phyloP scores from a whole-genome alignment of 441 rosid genomes.

The Populus trichocarpa region DNA sequence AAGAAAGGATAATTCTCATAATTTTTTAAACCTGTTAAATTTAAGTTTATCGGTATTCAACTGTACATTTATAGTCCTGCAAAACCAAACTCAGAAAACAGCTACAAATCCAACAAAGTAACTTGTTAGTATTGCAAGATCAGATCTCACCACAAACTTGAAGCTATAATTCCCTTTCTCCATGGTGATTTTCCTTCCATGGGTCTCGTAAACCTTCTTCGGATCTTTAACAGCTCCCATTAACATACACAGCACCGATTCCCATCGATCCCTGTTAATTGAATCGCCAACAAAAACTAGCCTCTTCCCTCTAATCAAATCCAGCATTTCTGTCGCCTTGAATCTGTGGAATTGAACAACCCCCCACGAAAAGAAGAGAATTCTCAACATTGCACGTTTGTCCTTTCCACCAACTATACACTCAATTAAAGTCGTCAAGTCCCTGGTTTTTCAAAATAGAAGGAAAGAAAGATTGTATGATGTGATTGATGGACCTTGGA shows the following conservation, averaged over 20 bases:
- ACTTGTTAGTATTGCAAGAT: neutral
- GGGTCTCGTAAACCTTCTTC: conserved; percentile 79
- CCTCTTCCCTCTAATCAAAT: conserved; percentile 78
- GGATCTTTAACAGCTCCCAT: conserved; percentile 72
- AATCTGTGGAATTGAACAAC: conserved; percentile 43
- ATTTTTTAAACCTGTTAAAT: conserved; percentile 27
- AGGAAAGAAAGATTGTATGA: neutral
- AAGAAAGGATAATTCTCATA: no score
- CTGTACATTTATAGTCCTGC: conserved; percentile 84
- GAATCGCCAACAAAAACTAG: conserved; percentile 95
- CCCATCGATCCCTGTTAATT: conserved; percentile 95
- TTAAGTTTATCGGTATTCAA: conserved; percentile 35
- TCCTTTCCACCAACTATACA: neutral
- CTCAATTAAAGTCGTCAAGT: neutral
- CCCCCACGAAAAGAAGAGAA: neutral
- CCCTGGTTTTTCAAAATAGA: conserved; percentile 1
- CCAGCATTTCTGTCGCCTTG: conserved; percentile 73
- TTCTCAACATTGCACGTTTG: neutral
- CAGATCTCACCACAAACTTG: conserved; percentile 61
- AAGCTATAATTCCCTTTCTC: conserved; percentile 85
- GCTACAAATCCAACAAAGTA: neutral
- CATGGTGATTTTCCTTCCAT: conserved; percentile 72
- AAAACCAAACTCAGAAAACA: conserved; percentile 20
- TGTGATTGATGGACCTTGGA: conserved; percentile 50
- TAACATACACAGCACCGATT: conserved; percentile 84